Conservation (phyloP, 2,329 filamentous ascomycete genomes). For the Cladobotryum protrusum region DNA sequence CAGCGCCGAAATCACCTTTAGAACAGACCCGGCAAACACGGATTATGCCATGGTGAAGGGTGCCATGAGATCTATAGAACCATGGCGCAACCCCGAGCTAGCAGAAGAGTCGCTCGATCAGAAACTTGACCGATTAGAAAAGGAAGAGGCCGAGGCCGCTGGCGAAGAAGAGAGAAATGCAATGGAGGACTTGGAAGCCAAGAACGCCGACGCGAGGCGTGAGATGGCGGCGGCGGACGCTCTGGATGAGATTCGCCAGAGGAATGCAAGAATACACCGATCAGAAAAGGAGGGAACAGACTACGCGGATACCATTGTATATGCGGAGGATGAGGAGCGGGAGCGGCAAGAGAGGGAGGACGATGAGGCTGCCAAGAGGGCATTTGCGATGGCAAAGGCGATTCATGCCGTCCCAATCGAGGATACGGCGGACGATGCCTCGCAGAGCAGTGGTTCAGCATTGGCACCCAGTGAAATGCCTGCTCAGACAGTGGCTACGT, state of each 20-base stretch:
- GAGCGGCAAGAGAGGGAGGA: slow-evolving; percentile 72
- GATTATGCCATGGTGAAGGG: slow-evolving; percentile 79
- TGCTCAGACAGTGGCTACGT: slow-evolving; percentile 3
- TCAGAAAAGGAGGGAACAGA: slow-evolving; percentile 63
- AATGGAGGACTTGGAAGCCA: slow-evolving; percentile 92
- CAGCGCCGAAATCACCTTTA: slow-evolving; percentile 81
- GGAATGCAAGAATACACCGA: slow-evolving; percentile 82
- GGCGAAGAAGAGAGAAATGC: slow-evolving; percentile 72
- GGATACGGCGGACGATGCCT: slow-evolving; percentile 33
- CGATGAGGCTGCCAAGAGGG: slow-evolving; percentile 69
- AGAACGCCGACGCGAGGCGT: slow-evolving; percentile 83
- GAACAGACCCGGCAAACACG: slow-evolving; percentile 90
- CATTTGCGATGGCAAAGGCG: slow-evolving; percentile 62
- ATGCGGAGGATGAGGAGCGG: slow-evolving; percentile 52
- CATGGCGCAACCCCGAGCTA: slow-evolving; percentile 63
- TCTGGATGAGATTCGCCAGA: slow-evolving; percentile 84
- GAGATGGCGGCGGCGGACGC: slow-evolving; percentile 98
- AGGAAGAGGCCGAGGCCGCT: slow-evolving; percentile 60
- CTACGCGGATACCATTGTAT: slow-evolving; percentile 48
- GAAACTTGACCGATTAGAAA: slow-evolving; percentile 74
- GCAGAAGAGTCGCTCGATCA: slow-evolving; percentile 81
- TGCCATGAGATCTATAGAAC: slow-evolving; percentile 88
- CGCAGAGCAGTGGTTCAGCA: slow-evolving; percentile 12
- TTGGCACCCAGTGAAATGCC: not conserved
- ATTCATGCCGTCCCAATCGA: slow-evolving; percentile 21